These are phyloP conservation scores for Nematocida parisii DNA, from an alignment of 371 early-diverging fungal species.

Conservation along the genomic window DNA sequence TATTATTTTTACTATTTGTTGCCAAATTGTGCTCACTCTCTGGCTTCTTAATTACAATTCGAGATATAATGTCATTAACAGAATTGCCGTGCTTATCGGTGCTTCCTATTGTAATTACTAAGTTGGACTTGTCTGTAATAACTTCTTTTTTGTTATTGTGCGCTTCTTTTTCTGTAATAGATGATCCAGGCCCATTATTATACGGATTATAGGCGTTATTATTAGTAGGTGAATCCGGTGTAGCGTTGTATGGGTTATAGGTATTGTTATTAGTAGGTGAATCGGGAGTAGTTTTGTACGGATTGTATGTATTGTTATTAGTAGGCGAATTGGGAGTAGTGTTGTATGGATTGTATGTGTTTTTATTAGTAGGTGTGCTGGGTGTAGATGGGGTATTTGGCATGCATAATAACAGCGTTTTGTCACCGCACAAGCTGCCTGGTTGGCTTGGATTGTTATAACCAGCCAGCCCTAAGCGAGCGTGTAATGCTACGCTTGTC, in stretches of 20 bases:
- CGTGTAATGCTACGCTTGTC: not conserved
- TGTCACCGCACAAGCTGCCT: conserved; percentile 12
- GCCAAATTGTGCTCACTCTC: not conserved
- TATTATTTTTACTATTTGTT: too few relatives aligned
- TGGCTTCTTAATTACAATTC: not conserved
- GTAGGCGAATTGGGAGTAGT: too few relatives aligned
- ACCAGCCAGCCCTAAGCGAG: too few relatives aligned
- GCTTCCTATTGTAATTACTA: conserved; percentile 55
- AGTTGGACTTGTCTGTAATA: not conserved
- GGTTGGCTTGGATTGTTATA: not conserved
- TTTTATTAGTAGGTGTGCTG: too few relatives aligned
- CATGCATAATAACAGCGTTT: not conserved
- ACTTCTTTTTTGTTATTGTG: not conserved
- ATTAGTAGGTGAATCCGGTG: too few relatives aligned
- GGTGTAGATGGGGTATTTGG: not conserved
- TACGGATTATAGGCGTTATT: too few relatives aligned
- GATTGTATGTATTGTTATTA: too few relatives aligned
- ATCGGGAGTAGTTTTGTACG: too few relatives aligned
- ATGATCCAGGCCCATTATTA: not conserved
- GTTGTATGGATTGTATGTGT: too few relatives aligned
- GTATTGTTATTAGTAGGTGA: too few relatives aligned
- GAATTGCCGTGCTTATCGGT: conserved; percentile 48
- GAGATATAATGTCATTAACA: conserved; percentile 32
- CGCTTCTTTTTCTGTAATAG: not conserved
- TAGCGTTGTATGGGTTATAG: too few relatives aligned